Conservation (phyloP, 495 filamentous ascomycete genomes). For the Aeminium ludgeri region DNA sequence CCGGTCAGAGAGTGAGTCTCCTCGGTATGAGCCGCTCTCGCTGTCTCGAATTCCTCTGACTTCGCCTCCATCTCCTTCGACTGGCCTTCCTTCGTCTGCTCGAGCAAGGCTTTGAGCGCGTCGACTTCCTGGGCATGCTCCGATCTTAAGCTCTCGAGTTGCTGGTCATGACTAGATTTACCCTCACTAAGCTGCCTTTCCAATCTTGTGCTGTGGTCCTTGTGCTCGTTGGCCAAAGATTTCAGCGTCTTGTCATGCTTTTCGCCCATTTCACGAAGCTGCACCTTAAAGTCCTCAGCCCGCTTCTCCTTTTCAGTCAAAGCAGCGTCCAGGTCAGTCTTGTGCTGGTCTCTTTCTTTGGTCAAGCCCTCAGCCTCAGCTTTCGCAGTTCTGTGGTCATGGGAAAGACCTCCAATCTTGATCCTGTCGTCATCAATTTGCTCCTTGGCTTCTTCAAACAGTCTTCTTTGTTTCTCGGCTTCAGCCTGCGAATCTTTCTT, state of each 20-base stretch:
- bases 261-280: neutral
- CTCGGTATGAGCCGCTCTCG: neutral
- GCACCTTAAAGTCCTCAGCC: neutral
- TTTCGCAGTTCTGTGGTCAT: neutral
- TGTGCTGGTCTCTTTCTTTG: neutral
- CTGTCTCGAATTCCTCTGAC: neutral
- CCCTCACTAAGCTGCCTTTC: neutral
- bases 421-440: neutral
- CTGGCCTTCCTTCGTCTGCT: neutral
- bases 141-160: neutral
- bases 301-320: neutral
- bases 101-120: neutral
- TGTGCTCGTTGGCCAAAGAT: neutral
- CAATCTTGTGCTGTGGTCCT: neutral
- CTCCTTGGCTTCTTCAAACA: constrained; percentile 4
- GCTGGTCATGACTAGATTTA: neutral
- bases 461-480: constrained; percentile 1
- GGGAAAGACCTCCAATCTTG: neutral
- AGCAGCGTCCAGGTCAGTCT: neutral
- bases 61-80: neutral
- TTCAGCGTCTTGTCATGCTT: neutral
- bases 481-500: neutral
- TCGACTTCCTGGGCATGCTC: neutral
- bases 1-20: neutral
- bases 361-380: neutral